phyloP scores from a whole-genome alignment of 768 basidiomycete species.

The Polyporus arcularius region DNA sequence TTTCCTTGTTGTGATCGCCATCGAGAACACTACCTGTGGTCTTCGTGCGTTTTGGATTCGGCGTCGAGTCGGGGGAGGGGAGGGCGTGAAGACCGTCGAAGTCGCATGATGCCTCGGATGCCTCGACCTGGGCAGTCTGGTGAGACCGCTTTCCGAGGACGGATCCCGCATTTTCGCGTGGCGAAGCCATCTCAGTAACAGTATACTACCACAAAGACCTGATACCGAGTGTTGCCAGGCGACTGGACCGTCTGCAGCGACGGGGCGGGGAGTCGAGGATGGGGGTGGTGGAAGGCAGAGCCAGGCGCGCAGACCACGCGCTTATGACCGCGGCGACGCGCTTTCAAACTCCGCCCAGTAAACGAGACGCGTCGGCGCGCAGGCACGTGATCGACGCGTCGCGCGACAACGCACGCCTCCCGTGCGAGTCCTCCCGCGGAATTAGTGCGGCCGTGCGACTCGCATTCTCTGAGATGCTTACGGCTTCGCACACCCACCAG shows the following conservation, averaged over 20 bases:
- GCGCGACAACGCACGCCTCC: slow-evolving; percentile 13
- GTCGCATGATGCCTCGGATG: slow-evolving; percentile 31
- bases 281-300: slow-evolving; percentile 20
- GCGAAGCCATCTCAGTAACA: slow-evolving; percentile 20
- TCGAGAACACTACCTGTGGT: slow-evolving; percentile 47
- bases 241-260: slow-evolving; percentile 11
- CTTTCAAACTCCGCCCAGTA: slow-evolving; percentile 30
- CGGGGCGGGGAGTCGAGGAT: slow-evolving; percentile 12
- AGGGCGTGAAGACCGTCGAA: slow-evolving; percentile 26
- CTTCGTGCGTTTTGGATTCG: slow-evolving; percentile 65
- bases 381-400: slow-evolving; percentile 26
- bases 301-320: slow-evolving; percentile 17
- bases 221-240: slow-evolving; percentile 2
- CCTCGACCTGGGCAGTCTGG: slow-evolving; percentile 26
- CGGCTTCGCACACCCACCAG: not conserved
- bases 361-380: slow-evolving; percentile 29
- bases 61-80: slow-evolving; percentile 63
- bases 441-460: slow-evolving; percentile 13
- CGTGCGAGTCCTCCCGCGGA: not conserved
- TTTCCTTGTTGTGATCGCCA: slow-evolving; percentile 74
- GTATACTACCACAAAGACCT: not conserved
- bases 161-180: slow-evolving; percentile 25
- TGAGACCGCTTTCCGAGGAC: slow-evolving; percentile 38
- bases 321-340: slow-evolving; percentile 23
- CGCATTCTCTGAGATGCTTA: not conserved